Evolutionary conservation across 1,284 basidiomycete genomes (phyloP).

Genomic region (Anthracocystis panici-leucophaei): DNA sequence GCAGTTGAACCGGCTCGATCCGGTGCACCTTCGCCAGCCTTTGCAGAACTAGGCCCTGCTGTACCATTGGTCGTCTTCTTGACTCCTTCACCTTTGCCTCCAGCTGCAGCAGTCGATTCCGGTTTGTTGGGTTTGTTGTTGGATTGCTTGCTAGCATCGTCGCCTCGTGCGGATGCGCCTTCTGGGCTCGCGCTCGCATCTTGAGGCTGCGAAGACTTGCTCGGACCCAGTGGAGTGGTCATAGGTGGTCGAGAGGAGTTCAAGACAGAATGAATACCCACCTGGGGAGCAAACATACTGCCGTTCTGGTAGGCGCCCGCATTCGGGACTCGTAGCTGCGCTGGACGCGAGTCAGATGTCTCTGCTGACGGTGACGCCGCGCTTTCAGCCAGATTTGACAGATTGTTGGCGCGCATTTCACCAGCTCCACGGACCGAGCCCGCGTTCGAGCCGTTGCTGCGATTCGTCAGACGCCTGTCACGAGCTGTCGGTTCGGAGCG

Average conservation of each 20-base stretch:
- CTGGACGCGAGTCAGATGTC: not conserved
- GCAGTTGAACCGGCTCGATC: slow-evolving; percentile 2
- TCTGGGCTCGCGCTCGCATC: not conserved
- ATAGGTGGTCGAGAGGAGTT: slow-evolving; percentile 40
- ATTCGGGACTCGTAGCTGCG: slow-evolving; percentile 18
- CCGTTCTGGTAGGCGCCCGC: slow-evolving; percentile 44
- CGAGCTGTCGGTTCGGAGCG: slow-evolving; percentile 10
- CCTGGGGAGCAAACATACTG: slow-evolving; percentile 59
- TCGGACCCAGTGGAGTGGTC: slow-evolving; percentile 48
- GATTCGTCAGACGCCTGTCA: slow-evolving; percentile 22
- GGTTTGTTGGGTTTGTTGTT: not conserved
- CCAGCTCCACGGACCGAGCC: not conserved
- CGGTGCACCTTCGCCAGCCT: slow-evolving; percentile 1
- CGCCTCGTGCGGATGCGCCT: not conserved
- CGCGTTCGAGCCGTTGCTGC: slow-evolving; percentile 20
- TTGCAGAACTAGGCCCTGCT: slow-evolving; percentile 1
- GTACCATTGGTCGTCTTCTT: not conserved
- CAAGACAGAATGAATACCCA: slow-evolving; percentile 58
- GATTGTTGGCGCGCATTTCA: not conserved
- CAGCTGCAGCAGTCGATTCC: not conserved
- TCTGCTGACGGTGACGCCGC: not conserved
- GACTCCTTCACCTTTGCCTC: not conserved
- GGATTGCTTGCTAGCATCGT: not conserved
- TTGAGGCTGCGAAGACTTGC: slow-evolving; percentile 6
- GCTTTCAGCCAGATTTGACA: slow-evolving; percentile 19